A percentile compares a stretch with the other conserved stretches of the same genome.
Conservation (phyloP, 1,139 yeast genomes). For the Debaryomyces robertsiae region DNA sequence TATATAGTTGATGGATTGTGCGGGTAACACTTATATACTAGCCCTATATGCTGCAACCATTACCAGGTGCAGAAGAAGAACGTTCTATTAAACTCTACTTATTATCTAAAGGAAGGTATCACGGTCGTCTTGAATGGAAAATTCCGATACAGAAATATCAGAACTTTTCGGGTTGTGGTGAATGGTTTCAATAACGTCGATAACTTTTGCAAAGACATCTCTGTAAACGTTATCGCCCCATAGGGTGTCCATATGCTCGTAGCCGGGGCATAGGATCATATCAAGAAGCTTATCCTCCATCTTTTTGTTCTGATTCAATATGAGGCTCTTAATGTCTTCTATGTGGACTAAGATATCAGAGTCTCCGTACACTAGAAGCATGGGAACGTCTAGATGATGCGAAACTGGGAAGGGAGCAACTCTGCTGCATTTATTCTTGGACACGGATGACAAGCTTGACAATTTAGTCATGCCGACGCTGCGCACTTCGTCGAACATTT, state of each 20-base stretch:
- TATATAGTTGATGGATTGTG: conserved; percentile 9
- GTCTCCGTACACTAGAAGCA: conserved; percentile 45
- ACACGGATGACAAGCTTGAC: conserved; percentile 26
- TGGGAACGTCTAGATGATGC: conserved; percentile 46
- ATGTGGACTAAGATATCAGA: conserved; percentile 45
- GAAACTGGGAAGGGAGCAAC: conserved; percentile 61
- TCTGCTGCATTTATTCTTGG: conserved; percentile 36
- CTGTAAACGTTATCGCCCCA: conserved; percentile 36
- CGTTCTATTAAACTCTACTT: not conserved
- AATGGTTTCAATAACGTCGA: conserved; percentile 14
- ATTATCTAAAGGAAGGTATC: not conserved
- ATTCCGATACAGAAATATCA: not conserved
- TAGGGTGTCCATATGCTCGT: conserved; percentile 41
- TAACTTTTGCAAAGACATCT: conserved; percentile 26
- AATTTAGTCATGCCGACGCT: conserved; percentile 25
- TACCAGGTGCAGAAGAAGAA: not conserved
- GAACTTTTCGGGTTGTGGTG: not conserved
- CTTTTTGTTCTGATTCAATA: conserved; percentile 27
- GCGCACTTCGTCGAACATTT: conserved; percentile 51
- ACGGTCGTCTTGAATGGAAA: not conserved
- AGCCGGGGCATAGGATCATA: conserved; percentile 26
- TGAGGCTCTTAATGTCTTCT: conserved; percentile 29
- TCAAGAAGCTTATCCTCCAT: conserved; percentile 30
- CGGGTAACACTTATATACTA: conserved; percentile 13
- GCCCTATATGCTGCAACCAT: not conserved